A percentile compares a stretch with the other conserved stretches of the same genome.
These are phyloP conservation scores for Talaromyces sp. DNA, from an alignment of 2,329 filamentous ascomycete species.

Conservation along the genomic window DNA sequence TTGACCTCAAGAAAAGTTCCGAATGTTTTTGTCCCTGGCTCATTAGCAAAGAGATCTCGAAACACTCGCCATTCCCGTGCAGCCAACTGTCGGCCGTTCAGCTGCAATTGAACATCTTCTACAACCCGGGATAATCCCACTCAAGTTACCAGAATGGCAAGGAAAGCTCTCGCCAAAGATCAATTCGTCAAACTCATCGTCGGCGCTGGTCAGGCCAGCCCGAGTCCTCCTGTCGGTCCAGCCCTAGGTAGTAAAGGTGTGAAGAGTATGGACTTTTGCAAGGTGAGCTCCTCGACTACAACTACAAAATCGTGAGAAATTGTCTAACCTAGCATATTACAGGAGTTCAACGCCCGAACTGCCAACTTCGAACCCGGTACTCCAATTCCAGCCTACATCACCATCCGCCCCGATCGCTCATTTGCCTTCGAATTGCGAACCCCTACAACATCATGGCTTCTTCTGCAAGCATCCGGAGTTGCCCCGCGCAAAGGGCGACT, in stretches of 20 bases:
- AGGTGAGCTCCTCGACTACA: slow-evolving; percentile 54
- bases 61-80: neutral
- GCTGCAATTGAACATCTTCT: neutral
- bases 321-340: slow-evolving; percentile 5
- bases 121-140: neutral
- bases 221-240: slow-evolving; percentile 92
- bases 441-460: slow-evolving; percentile 85
- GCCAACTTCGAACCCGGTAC: slow-evolving; percentile 77
- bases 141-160: slow-evolving; percentile 43
- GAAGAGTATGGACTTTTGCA: slow-evolving; percentile 99
- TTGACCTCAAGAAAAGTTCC: slow-evolving; percentile 11
- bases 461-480: slow-evolving; percentile 78
- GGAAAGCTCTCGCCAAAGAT: slow-evolving; percentile 53
- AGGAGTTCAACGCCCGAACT: slow-evolving; percentile 98
- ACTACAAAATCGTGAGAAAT: neutral
- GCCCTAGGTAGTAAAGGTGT: slow-evolving; percentile 96
- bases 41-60: neutral
- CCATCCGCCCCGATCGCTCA: slow-evolving; percentile 84
- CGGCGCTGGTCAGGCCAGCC: slow-evolving; percentile 89
- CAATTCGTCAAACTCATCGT: slow-evolving; percentile 96
- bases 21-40: neutral
- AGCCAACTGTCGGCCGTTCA: neutral
- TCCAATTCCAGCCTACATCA: slow-evolving; percentile 85
- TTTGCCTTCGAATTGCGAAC: slow-evolving; percentile 93
- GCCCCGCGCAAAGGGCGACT: slow-evolving; percentile 68